phyloP scores from a whole-genome alignment of 345 rosid species.

The Diplotaxis tenuifolia region DNA sequence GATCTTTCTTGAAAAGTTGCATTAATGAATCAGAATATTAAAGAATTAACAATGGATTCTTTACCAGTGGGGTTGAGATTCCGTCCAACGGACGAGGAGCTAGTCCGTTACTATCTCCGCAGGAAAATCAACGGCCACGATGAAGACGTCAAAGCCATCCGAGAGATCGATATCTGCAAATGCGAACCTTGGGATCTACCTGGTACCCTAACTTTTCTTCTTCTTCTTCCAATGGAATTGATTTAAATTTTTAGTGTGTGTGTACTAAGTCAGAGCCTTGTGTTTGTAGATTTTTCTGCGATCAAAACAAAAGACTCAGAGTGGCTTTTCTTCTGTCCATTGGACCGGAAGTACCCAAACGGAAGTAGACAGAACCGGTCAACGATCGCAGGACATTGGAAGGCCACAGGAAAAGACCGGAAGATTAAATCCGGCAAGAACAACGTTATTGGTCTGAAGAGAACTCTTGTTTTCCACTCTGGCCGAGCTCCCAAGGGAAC shows the following conservation, averaged over 20 bases:
- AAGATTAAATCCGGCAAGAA: slow-evolving; percentile 47
- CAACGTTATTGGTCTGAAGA: slow-evolving; percentile 75
- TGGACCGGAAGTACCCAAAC: slow-evolving; percentile 82
- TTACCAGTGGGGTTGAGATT: slow-evolving; percentile 84
- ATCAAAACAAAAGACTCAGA: slow-evolving; percentile 61
- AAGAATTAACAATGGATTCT: slow-evolving; percentile 48
- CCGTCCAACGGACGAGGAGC: slow-evolving; percentile 86
- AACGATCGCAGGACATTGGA: slow-evolving; percentile 82
- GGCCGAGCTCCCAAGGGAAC: slow-evolving; percentile 84
- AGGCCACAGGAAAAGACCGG: slow-evolving; percentile 92
- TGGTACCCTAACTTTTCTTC: slow-evolving; percentile 39
- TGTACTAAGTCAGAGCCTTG: background rate
- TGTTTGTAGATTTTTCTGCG: slow-evolving; percentile 48
- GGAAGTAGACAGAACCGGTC: slow-evolving; percentile 85
- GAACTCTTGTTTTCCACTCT: slow-evolving; percentile 76
- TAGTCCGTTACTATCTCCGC: slow-evolving; percentile 64
- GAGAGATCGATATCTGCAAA: slow-evolving; percentile 85
- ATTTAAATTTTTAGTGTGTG: slow-evolving; percentile 3
- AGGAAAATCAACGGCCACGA: slow-evolving; percentile 70
- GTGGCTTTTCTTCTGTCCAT: slow-evolving; percentile 97
- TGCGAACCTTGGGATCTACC: slow-evolving; percentile 98
- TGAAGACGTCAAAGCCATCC: slow-evolving; percentile 55
- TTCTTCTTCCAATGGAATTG: background rate
- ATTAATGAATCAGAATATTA: slow-evolving; percentile 45
- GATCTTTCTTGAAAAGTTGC: slow-evolving; percentile 17